Base-by-base conservation (phyloP, 139 green algal species). In the Micractinium sp. region DNA sequence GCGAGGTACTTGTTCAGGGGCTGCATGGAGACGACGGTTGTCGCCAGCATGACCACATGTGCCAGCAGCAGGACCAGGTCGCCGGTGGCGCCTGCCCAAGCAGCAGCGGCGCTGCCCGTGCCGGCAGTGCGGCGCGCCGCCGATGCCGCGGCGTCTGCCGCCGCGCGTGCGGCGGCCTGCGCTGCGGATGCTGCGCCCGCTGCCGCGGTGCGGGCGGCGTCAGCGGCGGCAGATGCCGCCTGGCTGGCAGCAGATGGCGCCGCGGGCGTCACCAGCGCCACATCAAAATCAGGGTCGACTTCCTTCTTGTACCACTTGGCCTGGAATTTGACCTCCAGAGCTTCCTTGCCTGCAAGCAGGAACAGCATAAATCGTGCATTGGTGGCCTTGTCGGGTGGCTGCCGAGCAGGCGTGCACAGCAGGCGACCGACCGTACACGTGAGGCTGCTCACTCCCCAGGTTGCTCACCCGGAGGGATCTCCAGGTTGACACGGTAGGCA, bases 251-350 rank as follows among this genome's bases (percentile, higher is more conserved):
- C 33, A 27, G 74, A 20, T 27, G 74, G 74, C 33, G 14, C n/a
- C 33, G 33, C n/a, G 2, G 33, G 74, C 1, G n/a, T 22, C 56
- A 74, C 47, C 29, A 73, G 56, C 31, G 7, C 31, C 19, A 86
- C 81, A 31, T 87, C 89, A 22, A 89, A 82, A 47, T 60, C 63
- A 20, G 87, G 87, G 74, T 90, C 87, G 66, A 87, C 84, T 38
- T 89, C 63, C n/a, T 67, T 61, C 35, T 82, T 69, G 63, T 90
- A 92, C 90, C 90, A 92, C 73, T 90, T 92, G 19, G 82, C 86
- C 56, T 90, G 90, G 53, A 85, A 83, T 29, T 87, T 90, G 23
- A 75, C 33, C 9, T 75, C 47, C 31, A 85, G 63, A 20, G 27
- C 35, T 25, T 90, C 87, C 19, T 78, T 85, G 78, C 87, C 47